Evolutionary conservation across 345 rosid species (phyloP), one percentile per base, ranked within the genome.

Genomic region (Arabis hirsuta): DNA sequence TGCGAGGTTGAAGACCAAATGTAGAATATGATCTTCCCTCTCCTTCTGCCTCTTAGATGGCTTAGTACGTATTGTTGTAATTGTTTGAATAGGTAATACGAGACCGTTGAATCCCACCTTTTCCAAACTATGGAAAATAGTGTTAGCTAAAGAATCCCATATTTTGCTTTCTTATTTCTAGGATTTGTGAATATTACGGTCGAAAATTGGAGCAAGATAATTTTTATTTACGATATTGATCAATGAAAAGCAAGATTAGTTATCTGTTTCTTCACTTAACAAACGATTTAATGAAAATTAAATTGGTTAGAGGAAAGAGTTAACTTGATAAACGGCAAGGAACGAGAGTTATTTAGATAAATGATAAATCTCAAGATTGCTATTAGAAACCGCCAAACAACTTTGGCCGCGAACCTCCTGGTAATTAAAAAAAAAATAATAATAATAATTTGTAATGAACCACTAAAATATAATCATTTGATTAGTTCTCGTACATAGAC

Each of bases 1-100:
- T 32, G 84, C 88, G 65, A 86, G 81, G 73, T 88, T 92, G 70
- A 77, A 82, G 90, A 90, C 84, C 93, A 92, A 87, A 73, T 71
- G 86, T 65, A 82, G 47, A 73, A 82, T 55, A 27, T 36, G 41
- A 36, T 82, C 76, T 56, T 88, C 95, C 72, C 78, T 88, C 53
- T 88, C 93, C 82, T 87, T 92, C 16, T 81, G 67, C 90, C 84
- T 79, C 84, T 88, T 90, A 10, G 69, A 76, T 57, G 84, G 82
- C 78, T 87, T 92, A 32, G 56, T 69, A 36, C 92, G 83, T 38
- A 42, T 62, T 48, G 58, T 34, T 34, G 56, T 22, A 36, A 22
- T 26, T 45, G 58, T 34, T 22, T 84, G 87, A 63, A 76, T 50
- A 19, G 85, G 87, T 69, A 76, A 78, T 58, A 67, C 74, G 22